Evolutionary conservation across 1,284 basidiomycete species (phyloP).

Genomic region (Rhodotorula sp.): DNA sequence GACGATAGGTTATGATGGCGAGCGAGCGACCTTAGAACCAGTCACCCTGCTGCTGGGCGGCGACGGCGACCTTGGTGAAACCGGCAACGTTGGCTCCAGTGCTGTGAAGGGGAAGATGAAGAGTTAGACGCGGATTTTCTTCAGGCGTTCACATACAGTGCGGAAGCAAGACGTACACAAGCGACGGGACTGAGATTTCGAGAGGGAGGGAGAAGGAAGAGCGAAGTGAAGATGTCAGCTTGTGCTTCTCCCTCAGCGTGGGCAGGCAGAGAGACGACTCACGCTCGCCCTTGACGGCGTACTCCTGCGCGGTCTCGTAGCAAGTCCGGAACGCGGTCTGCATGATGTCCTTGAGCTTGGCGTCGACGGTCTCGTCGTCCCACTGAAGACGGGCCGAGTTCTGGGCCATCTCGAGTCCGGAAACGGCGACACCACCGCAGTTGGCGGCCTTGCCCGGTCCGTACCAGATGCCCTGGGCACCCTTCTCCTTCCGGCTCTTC

Average conservation of each 20-base stretch:
- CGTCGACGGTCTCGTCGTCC: slow-evolving; percentile 67
- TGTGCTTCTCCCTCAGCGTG: too few species aligned
- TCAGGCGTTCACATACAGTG: too few species aligned
- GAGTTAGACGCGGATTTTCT: too few species aligned
- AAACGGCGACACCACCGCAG: slow-evolving; percentile 56
- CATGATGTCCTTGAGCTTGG: slow-evolving; percentile 74
- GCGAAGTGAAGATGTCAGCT: too few species aligned
- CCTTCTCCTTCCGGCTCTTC: slow-evolving; percentile 47
- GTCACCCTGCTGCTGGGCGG: slow-evolving; percentile 53
- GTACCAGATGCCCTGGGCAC: slow-evolving; percentile 61
- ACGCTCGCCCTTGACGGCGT: slow-evolving; percentile 58
- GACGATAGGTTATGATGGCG: background rate
- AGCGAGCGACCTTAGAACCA: slow-evolving; percentile 5
- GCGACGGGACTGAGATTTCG: slow-evolving; percentile 52
- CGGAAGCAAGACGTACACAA: too few species aligned
- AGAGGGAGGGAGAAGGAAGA: background rate
- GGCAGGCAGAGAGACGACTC: slow-evolving; percentile 5
- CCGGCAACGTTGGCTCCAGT: slow-evolving; percentile 73
- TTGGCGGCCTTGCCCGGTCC: slow-evolving; percentile 71
- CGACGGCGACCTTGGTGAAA: slow-evolving; percentile 64
- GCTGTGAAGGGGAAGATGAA: slow-evolving; percentile 46
- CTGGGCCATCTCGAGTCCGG: slow-evolving; percentile 77
- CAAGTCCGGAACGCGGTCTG: slow-evolving; percentile 60
- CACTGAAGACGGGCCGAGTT: slow-evolving; percentile 60
- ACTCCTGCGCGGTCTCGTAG: slow-evolving; percentile 62